Conservation (phyloP, 2,329 filamentous ascomycete species). For the Fusarium chlamydosporum region DNA sequence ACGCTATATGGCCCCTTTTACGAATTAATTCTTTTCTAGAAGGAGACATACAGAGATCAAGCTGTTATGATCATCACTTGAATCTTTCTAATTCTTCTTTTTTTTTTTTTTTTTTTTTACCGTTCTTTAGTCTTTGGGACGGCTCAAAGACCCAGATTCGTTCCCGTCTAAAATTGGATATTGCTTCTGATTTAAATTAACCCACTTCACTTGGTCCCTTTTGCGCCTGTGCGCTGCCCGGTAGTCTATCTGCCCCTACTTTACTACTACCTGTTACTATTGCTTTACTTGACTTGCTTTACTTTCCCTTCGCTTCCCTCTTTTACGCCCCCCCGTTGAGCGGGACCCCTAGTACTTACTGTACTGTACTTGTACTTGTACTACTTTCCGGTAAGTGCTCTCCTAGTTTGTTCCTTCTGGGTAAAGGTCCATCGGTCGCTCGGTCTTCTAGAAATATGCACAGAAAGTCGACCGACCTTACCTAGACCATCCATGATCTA, state of each 20-base stretch:
- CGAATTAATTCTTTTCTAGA: background rate
- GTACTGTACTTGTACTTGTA: too few relatives aligned
- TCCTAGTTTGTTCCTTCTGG: slow-evolving; percentile 23
- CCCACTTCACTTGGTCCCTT: slow-evolving; percentile 41
- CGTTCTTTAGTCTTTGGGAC: background rate
- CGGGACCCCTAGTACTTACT: slow-evolving; percentile 33
- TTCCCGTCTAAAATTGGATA: slow-evolving; percentile 37
- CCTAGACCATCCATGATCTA: slow-evolving; percentile 7
- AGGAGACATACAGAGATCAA: background rate
- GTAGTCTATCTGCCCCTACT: slow-evolving; percentile 4
- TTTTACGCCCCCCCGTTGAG: slow-evolving; percentile 28
- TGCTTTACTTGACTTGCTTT: background rate
- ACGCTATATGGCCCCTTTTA: slow-evolving; percentile 27
- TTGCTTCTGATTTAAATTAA: slow-evolving; percentile 39
- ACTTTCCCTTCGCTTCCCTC: slow-evolving; percentile 3
- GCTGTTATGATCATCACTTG: background rate
- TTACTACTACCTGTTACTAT: background rate
- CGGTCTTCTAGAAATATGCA: slow-evolving; percentile 42
- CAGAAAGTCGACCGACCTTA: slow-evolving; percentile 8
- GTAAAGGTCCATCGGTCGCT: slow-evolving; percentile 16
- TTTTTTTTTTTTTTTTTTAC: background rate
- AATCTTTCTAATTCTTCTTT: background rate
- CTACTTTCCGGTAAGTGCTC: slow-evolving; percentile 39
- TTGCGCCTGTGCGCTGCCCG: slow-evolving; percentile 33
- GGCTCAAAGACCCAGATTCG: background rate